These are phyloP conservation scores for Cladosporium sp. DNA, from an alignment of 2,329 filamentous ascomycete genomes.

Conservation along the genomic window DNA sequence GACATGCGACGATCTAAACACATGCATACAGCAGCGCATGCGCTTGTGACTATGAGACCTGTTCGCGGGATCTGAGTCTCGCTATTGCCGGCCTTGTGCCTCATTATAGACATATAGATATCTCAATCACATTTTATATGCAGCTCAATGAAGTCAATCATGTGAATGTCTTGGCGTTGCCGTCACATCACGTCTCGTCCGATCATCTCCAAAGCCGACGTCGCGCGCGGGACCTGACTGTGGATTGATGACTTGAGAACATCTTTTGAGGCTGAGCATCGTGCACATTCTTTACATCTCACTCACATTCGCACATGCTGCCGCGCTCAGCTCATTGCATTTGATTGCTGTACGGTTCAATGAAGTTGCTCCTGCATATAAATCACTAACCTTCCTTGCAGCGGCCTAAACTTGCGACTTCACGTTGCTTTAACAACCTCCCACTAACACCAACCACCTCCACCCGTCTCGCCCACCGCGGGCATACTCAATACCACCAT, in stretches of 20 bases:
- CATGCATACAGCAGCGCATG: too few species aligned
- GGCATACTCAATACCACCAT: background rate
- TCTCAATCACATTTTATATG: too few species aligned
- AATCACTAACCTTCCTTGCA: background rate
- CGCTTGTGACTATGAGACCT: too few species aligned
- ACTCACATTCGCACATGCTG: background rate
- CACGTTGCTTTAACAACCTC: background rate
- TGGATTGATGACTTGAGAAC: too few species aligned
- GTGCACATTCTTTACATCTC: too few species aligned
- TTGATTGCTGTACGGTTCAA: background rate
- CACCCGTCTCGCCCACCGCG: background rate
- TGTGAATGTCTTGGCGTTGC: slow-evolving; percentile 10
- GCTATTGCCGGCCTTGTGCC: too few species aligned
- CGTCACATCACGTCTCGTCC: background rate
- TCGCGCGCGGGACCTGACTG: background rate
- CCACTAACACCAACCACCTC: background rate
- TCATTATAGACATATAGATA: too few species aligned
- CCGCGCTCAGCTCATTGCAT: background rate
- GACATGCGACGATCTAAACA: too few species aligned
- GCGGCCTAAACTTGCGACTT: background rate
- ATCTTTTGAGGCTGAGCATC: too few species aligned
- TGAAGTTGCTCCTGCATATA: background rate
- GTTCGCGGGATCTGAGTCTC: too few species aligned
- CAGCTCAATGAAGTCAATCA: background rate
- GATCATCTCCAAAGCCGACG: background rate